Conservation (phyloP, 345 rosid genomes). For the Eucalyptus paniculata region DNA sequence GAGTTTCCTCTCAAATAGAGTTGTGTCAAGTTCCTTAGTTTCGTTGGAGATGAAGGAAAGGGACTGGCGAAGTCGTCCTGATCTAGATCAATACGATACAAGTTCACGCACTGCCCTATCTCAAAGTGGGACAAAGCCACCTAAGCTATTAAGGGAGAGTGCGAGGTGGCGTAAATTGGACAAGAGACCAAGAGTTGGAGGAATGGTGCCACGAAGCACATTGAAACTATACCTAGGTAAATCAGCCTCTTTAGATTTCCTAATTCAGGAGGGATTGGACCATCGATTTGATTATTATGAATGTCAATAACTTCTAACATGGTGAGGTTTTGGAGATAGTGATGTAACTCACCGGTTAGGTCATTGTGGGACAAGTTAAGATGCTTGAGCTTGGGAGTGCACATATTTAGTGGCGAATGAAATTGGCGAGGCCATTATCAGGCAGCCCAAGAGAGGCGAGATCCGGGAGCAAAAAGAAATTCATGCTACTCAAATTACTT, state of each 20-base stretch:
- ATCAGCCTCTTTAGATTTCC: neutral
- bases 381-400: neutral
- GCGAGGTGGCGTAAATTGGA: neutral
- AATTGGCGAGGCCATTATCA: neutral
- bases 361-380: neutral
- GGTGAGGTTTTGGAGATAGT: neutral
- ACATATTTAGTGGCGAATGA: neutral
- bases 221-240: neutral
- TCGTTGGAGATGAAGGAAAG: too few relatives aligned
- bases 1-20: too few relatives aligned
- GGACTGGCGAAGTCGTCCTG: too few relatives aligned
- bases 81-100: too few relatives aligned
- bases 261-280: neutral
- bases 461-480: neutral
- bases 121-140: too few relatives aligned
- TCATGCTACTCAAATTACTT: neutral
- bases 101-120: too few relatives aligned
- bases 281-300: accelerated
- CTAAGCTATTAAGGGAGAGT: too few relatives aligned
- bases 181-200: neutral
- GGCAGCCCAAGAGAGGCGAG: neutral
- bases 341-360: slow-evolving; percentile 1
- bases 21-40: neutral
- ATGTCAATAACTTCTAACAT: neutral
- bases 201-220: neutral